Conservation (phyloP, 2,329 filamentous ascomycete genomes). For the Neonectria magnoliae region DNA sequence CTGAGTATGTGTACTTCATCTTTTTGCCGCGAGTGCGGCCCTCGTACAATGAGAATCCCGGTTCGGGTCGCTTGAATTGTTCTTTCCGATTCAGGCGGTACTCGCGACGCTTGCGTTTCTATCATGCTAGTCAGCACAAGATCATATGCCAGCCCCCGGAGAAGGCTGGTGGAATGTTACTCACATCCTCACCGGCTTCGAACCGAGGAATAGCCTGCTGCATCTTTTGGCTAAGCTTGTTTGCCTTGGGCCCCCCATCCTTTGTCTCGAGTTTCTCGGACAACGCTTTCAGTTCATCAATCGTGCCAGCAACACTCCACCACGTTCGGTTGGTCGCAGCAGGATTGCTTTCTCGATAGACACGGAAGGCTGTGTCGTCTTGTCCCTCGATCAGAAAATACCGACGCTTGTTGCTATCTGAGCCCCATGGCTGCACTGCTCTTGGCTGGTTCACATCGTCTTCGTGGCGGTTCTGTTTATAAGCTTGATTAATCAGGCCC, state of each 20-base stretch:
- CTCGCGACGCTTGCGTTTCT: constrained; percentile 94
- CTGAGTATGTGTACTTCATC: constrained; percentile 95
- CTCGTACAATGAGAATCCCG: constrained; percentile 93
- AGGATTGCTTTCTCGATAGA: constrained; percentile 94
- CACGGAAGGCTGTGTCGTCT: constrained; percentile 91
- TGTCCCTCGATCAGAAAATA: constrained; percentile 95
- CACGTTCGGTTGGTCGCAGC: constrained; percentile 80
- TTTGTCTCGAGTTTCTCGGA: constrained; percentile 78
- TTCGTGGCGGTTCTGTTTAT: constrained; percentile 88
- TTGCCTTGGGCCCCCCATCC: constrained; percentile 85
- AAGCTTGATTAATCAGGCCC: constrained; percentile 82
- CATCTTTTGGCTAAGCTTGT: constrained; percentile 81
- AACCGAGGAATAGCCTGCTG: constrained; percentile 84
- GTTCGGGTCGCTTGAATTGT: constrained; percentile 86
- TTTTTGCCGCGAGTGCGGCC: constrained; percentile 95
- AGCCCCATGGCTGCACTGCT: constrained; percentile 90
- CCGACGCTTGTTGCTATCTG: constrained; percentile 87
- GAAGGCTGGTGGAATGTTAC: constrained; percentile 33
- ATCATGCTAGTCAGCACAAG: constrained; percentile 30
- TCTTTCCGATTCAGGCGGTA: constrained; percentile 89
- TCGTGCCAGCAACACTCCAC: constrained; percentile 91
- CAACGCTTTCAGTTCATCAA: constrained; percentile 83
- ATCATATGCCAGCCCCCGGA: background rate
- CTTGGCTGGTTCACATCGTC: constrained; percentile 84
- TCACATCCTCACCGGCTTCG: constrained; percentile 89